A percentile compares a stretch with the other conserved stretches of the same genome.
Evolutionary conservation across 2,329 filamentous ascomycete genomes (phyloP).

Genomic region (Talaromyces atroroseus): DNA sequence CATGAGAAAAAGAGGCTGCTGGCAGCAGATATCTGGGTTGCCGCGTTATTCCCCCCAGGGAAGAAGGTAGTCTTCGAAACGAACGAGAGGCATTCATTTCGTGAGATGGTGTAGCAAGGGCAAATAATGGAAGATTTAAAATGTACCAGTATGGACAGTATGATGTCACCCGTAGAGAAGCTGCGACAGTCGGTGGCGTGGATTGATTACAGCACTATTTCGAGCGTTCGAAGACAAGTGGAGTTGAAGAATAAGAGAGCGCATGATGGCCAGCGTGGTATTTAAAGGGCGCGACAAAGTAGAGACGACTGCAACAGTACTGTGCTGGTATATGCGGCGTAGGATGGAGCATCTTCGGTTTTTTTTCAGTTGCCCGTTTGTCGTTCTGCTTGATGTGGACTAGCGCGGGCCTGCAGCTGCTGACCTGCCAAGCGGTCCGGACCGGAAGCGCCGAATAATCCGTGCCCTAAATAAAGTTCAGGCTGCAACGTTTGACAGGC

Average conservation of each 20-base stretch:
- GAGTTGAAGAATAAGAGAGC: slow-evolving; percentile 1
- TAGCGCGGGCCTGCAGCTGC: neutral
- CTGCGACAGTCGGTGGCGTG: neutral
- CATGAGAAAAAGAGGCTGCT: neutral
- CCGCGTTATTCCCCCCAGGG: neutral
- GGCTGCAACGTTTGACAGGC: neutral
- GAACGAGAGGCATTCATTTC: neutral
- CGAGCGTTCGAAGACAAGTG: neutral
- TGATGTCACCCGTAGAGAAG: slow-evolving; percentile 11
- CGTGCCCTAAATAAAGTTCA: neutral
- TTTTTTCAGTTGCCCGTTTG: neutral
- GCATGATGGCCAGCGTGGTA: slow-evolving; percentile 10
- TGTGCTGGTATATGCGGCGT: slow-evolving; percentile 43
- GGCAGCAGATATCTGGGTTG: neutral
- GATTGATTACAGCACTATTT: neutral
- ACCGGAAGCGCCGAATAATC: neutral
- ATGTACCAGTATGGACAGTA: neutral
- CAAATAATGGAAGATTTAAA: neutral
- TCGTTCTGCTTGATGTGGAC: neutral
- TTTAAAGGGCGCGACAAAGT: neutral
- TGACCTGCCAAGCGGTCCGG: too few relatives aligned
- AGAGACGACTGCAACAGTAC: neutral
- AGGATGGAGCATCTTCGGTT: slow-evolving; percentile 33
- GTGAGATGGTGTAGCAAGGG: neutral
- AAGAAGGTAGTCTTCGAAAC: neutral